These are phyloP conservation scores for Talaromyces sp. DNA, from an alignment of 2,329 filamentous ascomycete genomes.

Conservation along the genomic window DNA sequence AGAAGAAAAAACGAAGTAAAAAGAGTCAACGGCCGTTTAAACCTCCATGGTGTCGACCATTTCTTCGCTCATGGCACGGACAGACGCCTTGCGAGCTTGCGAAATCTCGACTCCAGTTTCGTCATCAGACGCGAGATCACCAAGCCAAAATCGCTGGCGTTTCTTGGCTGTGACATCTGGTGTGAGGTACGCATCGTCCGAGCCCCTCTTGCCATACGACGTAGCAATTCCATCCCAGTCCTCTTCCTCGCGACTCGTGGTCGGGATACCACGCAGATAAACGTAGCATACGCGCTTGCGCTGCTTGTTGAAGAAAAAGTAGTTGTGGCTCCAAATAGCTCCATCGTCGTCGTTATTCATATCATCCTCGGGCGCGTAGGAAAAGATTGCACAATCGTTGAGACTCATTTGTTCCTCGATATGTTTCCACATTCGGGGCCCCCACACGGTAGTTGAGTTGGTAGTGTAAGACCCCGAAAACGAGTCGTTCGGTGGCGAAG, in stretches of 20 bases:
- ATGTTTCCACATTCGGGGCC: slow-evolving; percentile 82
- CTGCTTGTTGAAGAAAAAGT: slow-evolving; percentile 95
- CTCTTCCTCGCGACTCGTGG: slow-evolving; percentile 64
- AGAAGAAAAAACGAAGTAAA: slow-evolving; percentile 6
- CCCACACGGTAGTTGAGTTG: slow-evolving; percentile 64
- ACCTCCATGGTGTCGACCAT: slow-evolving; percentile 51
- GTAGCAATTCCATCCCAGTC: slow-evolving; percentile 39
- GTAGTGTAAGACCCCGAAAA: slow-evolving; percentile 44
- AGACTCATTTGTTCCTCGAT: slow-evolving; percentile 94
- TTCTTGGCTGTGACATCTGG: slow-evolving; percentile 63
- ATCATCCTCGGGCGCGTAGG: slow-evolving; percentile 82
- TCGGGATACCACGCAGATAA: slow-evolving; percentile 78
- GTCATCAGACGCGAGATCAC: slow-evolving; percentile 51
- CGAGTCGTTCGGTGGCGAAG: slow-evolving; percentile 33
- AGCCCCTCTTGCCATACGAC: slow-evolving; percentile 41
- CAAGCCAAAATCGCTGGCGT: slow-evolving; percentile 83
- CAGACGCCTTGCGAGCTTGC: slow-evolving; percentile 38
- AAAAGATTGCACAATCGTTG: slow-evolving; percentile 82
- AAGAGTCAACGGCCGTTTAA: slow-evolving; percentile 23
- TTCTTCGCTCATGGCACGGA: slow-evolving; percentile 50
- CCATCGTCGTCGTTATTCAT: slow-evolving; percentile 91
- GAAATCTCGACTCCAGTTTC: slow-evolving; percentile 29
- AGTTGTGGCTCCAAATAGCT: slow-evolving; percentile 91
- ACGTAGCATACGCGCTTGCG: slow-evolving; percentile 91
- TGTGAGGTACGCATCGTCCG: slow-evolving; percentile 46